Evolutionary conservation across 495 filamentous ascomycete genomes (phyloP).

Genomic region (Eremomyces bilateralis): DNA sequence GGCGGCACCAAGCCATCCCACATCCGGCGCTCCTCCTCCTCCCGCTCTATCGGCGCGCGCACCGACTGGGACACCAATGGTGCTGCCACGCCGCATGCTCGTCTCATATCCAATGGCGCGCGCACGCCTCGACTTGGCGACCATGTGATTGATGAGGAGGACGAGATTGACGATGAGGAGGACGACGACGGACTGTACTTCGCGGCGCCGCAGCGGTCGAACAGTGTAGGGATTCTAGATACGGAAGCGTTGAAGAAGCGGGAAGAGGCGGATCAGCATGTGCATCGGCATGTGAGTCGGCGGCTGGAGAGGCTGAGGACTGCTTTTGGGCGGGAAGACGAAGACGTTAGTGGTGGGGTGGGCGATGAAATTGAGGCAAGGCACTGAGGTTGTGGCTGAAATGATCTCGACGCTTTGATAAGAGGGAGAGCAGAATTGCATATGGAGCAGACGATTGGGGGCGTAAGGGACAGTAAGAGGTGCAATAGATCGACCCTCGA

Average conservation of each 20-base stretch:
- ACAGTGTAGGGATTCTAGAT: constrained; percentile 12
- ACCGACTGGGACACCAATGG: constrained; percentile 51
- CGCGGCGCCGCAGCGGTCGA: constrained; percentile 8
- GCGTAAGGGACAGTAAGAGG: too few relatives aligned
- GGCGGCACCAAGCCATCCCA: constrained; percentile 24
- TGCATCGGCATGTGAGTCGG: constrained; percentile 18
- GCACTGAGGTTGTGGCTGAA: constrained; percentile 8
- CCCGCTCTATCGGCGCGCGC: constrained; percentile 62
- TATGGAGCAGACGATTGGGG: not conserved
- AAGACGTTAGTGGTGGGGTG: constrained; percentile 6
- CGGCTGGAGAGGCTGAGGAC: constrained; percentile 16
- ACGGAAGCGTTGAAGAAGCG: constrained; percentile 14
- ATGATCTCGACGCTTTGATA: not conserved
- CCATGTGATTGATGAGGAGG: constrained; percentile 7
- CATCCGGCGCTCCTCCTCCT: constrained; percentile 60
- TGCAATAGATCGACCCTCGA: too few relatives aligned
- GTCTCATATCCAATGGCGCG: constrained; percentile 25
- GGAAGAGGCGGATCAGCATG: constrained; percentile 11
- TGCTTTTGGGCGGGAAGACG: too few relatives aligned
- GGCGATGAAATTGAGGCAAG: constrained; percentile 17
- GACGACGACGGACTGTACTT: constrained; percentile 4
- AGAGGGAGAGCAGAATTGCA: not conserved
- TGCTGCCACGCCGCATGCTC: too few relatives aligned
- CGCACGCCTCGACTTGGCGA: constrained; percentile 3
- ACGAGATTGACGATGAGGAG: constrained; percentile 4